Percentiles rank a stretch among this genome's conserved stretches.
These are phyloP conservation scores for Cryptosporidium tyzzeri DNA, from an alignment of 169 alveolate genomes.

Conservation along the genomic window DNA sequence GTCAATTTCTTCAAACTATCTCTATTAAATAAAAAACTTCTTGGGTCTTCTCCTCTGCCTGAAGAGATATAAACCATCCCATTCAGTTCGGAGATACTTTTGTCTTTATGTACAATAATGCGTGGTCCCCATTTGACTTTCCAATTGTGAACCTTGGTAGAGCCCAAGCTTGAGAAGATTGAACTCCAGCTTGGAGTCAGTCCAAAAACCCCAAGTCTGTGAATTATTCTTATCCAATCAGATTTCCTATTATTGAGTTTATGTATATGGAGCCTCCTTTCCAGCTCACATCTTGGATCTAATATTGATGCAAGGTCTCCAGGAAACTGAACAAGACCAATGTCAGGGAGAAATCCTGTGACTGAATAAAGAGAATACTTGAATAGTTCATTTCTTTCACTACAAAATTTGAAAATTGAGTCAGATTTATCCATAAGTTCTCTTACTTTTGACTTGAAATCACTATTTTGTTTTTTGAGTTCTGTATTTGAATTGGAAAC, in stretches of 20 bases:
- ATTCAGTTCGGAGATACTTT: neutral
- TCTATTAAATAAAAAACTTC: slow-evolving; percentile 8
- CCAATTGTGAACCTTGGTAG: slow-evolving; percentile 7
- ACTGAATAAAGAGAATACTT: slow-evolving; percentile 49
- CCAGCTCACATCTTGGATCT: slow-evolving; percentile 33
- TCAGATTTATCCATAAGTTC: neutral
- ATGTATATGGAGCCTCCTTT: slow-evolving; percentile 19
- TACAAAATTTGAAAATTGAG: slow-evolving; percentile 49
- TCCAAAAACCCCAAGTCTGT: slow-evolving; percentile 16
- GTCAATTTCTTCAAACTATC: neutral
- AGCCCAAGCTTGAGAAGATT: neutral
- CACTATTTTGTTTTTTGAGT: neutral
- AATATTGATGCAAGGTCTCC: slow-evolving; percentile 41
- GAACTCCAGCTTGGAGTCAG: slow-evolving; percentile 59
- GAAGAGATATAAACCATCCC: slow-evolving; percentile 14
- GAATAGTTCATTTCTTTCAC: slow-evolving; percentile 30
- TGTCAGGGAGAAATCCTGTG: slow-evolving; percentile 71
- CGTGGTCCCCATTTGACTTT: slow-evolving; percentile 34
- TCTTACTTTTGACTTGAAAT: neutral
- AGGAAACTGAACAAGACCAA: slow-evolving; percentile 22
- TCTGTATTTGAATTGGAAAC: neutral
- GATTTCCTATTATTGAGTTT: neutral
- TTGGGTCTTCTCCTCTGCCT: slow-evolving; percentile 46
- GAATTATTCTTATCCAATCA: slow-evolving; percentile 30
- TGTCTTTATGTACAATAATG: neutral